Evolutionary conservation across 495 filamentous ascomycete species (phyloP).

Genomic region (Zalerion maritima): DNA sequence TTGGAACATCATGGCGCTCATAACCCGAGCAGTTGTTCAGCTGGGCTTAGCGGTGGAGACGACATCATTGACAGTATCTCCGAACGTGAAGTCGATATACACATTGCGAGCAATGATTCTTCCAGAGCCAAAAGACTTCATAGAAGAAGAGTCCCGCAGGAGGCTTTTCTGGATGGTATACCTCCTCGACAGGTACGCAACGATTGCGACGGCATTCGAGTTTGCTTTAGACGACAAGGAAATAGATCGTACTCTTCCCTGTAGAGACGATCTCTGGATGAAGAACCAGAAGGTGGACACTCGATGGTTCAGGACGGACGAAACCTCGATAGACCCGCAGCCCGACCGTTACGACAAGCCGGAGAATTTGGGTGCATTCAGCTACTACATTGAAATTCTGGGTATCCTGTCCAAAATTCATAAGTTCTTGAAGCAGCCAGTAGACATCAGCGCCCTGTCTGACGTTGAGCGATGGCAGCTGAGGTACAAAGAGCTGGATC

Average conservation of each 20-base stretch:
- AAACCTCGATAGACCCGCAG: constrained; percentile 14
- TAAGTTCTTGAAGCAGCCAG: constrained; percentile 68
- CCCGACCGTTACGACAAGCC: constrained; percentile 48
- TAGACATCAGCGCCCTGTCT: constrained; percentile 68
- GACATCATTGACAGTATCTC: constrained; percentile 57
- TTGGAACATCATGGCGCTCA: constrained; percentile 79
- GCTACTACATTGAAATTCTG: constrained; percentile 73
- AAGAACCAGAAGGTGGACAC: constrained; percentile 75
- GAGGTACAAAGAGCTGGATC: constrained; percentile 72
- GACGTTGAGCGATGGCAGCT: constrained; percentile 83
- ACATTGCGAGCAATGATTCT: constrained; percentile 69
- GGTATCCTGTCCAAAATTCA: constrained; percentile 77
- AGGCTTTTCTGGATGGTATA: constrained; percentile 91
- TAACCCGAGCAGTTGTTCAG: constrained; percentile 74
- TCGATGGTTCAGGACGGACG: constrained; percentile 55
- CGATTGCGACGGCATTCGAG: constrained; percentile 77
- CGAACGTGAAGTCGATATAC: constrained; percentile 68
- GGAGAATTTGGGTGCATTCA: constrained; percentile 73
- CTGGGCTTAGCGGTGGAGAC: constrained; percentile 68
- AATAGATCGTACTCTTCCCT: constrained; percentile 74
- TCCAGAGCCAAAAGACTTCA: constrained; percentile 67
- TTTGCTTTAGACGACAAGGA: constrained; percentile 78
- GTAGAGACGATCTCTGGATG: constrained; percentile 71
- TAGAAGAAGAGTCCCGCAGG: constrained; percentile 73
- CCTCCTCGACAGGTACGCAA: constrained; percentile 74